Base-by-base conservation (phyloP, 192 early-diverging fungal genomes). In the Podila verticillata region DNA sequence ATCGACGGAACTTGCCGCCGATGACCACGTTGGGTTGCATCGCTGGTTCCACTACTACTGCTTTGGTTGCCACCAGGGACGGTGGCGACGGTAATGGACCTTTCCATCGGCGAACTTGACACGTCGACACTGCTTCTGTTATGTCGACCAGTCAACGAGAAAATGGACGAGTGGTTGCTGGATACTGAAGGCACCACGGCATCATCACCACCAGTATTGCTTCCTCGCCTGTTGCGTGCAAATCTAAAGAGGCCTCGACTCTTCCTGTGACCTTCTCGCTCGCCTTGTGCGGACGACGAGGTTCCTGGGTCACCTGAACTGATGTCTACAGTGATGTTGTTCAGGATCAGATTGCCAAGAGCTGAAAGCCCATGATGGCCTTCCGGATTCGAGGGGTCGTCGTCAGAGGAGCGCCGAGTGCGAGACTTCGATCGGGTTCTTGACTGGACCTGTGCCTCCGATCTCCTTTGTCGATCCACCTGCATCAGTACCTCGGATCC, bases 401-500 rank as follows among this genome's bases (percentile, higher is more conserved):
- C 47, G 29, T 12, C 19, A 1, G 26, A 35, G 8, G 44, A 32
- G 10, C 59, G 68, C 28, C 74, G 54, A n/a, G 74, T 20, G 60
- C 67, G 61, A 7, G 74, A 77, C 34, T 59, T 49, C 8, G 68
- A 78, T 22, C 75, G 73, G 0, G 48, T 13, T 15, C 63, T 58
- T 19, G 56, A 29, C 32, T 39, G 7, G 26, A 49, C 10, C 8
- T 62, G 28, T 63, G 3, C 17, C 9, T 63, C 19, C 7, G 26
- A 20, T 19, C 48, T 30, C 44, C 48, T n/a, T 39, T 62, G 61
- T 34, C 64, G 58, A 63, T 79, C 75, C 31, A 79, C 75, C 24
- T 72, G 51, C 69, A 72, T 79, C 60, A 79, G 34, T 1, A 79
- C 49, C 32, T 79, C 58, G 20, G 75, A 79, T 48, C 75, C 75